These are phyloP conservation scores for Sophora flavescens DNA, from an alignment of 306 rosid genomes.

Conservation along the genomic window DNA sequence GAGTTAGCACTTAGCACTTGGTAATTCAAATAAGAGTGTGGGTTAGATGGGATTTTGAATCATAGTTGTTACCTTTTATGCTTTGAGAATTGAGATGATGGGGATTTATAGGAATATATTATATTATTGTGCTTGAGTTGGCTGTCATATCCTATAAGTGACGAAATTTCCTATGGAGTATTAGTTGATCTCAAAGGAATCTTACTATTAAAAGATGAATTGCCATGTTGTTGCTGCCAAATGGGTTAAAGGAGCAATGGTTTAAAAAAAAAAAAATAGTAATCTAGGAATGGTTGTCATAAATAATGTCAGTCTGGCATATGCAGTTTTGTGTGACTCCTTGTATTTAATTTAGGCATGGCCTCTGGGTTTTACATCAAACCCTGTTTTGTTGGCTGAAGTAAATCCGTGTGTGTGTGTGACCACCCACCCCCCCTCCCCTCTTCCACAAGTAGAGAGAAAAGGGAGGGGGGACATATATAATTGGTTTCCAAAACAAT, in stretches of 20 bases:
- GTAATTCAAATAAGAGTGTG: neutral
- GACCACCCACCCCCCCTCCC: too few relatives aligned
- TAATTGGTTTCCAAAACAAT: neutral
- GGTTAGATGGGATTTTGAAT: neutral
- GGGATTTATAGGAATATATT: neutral
- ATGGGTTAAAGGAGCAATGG: neutral
- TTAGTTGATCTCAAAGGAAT: neutral
- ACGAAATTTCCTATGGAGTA: slow-evolving; percentile 29
- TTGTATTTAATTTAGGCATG: slow-evolving; percentile 26
- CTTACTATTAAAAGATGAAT: neutral
- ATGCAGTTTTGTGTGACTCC: neutral
- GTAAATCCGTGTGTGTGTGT: neutral
- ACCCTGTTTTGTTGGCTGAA: too few relatives aligned
- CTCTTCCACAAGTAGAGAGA: too few relatives aligned
- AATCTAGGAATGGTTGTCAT: neutral
- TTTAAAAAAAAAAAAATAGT: neutral
- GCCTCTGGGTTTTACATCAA: neutral
- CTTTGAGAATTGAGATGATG: neutral
- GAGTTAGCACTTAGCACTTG: neutral
- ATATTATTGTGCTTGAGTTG: slow-evolving; percentile 1
- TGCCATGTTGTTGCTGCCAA: neutral
- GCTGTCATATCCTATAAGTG: neutral
- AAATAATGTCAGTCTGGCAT: neutral
- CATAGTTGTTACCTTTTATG: neutral
- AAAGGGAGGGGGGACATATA: neutral